A percentile compares a stretch with the other conserved stretches of the same genome.
These are phyloP conservation scores for Solanum arcanum DNA, from an alignment of 257 asterid species.

Conservation along the genomic window DNA sequence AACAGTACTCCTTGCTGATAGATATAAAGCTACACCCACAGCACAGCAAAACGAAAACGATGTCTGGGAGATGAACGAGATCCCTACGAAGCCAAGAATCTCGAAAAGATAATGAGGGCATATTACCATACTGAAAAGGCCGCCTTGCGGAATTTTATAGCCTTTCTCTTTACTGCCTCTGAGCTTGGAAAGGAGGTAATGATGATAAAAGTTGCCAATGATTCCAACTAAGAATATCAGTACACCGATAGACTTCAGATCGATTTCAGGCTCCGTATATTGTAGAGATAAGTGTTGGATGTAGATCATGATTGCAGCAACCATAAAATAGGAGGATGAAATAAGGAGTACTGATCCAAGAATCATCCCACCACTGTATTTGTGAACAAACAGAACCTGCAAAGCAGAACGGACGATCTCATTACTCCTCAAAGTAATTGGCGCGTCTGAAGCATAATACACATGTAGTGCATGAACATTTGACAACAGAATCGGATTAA, in stretches of 20 bases:
- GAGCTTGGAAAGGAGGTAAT: constrained; percentile 43
- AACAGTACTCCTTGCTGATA: constrained; percentile 49
- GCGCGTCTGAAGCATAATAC: background rate
- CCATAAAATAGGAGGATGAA: constrained; percentile 30
- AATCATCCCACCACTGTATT: constrained; percentile 34
- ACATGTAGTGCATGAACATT: background rate
- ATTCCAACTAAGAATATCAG: constrained; percentile 35
- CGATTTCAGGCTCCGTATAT: constrained; percentile 31
- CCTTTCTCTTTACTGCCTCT: constrained; percentile 26
- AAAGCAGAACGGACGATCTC: background rate
- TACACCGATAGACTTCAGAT: constrained; percentile 32
- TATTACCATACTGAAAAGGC: constrained; percentile 35
- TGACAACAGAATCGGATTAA: background rate
- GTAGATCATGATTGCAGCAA: constrained; percentile 26
- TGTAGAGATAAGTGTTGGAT: constrained; percentile 18
- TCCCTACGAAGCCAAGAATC: constrained; percentile 37
- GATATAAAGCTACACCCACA: constrained; percentile 22
- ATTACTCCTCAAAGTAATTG: background rate
- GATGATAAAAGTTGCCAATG: constrained; percentile 60
- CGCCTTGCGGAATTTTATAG: constrained; percentile 53
- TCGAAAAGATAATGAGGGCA: constrained; percentile 66
- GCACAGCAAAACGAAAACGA: constrained; percentile 14
- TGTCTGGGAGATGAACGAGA: constrained; percentile 50
- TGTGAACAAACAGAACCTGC: constrained; percentile 61
- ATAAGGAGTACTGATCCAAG: constrained; percentile 25